Evolutionary conservation across 2,329 filamentous ascomycete species (phyloP).

Genomic region (Colletotrichum sp.): DNA sequence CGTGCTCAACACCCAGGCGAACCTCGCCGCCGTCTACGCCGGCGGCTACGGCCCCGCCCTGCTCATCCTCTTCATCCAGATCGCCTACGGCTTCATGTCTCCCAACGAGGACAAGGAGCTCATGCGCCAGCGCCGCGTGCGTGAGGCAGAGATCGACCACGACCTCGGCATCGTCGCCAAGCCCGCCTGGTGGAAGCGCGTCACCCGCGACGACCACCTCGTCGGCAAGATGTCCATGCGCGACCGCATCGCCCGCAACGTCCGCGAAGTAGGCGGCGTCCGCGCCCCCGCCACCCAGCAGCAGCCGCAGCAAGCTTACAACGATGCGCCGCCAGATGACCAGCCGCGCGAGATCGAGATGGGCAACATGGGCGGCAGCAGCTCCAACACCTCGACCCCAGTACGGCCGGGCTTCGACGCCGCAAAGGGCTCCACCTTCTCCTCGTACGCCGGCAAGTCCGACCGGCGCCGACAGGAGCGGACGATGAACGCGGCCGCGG

Average conservation of each 20-base stretch:
- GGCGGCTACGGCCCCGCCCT: slow-evolving; percentile 67
- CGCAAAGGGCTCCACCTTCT: slow-evolving; percentile 23
- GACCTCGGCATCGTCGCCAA: slow-evolving; percentile 66
- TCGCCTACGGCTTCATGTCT: slow-evolving; percentile 61
- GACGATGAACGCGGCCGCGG: slow-evolving; percentile 46
- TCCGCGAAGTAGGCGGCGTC: slow-evolving; percentile 58
- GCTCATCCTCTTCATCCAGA: slow-evolving; percentile 60
- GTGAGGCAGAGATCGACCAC: slow-evolving; percentile 60
- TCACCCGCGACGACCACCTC: slow-evolving; percentile 46
- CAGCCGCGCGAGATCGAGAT: slow-evolving; percentile 46
- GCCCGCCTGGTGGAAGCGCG: slow-evolving; percentile 70
- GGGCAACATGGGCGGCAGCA: slow-evolving; percentile 28
- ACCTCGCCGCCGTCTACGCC: slow-evolving; percentile 61
- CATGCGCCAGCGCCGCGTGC: slow-evolving; percentile 65
- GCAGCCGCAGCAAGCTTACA: slow-evolving; percentile 23
- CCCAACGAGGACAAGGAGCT: slow-evolving; percentile 75
- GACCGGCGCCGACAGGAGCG: slow-evolving; percentile 50
- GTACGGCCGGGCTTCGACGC: slow-evolving; percentile 29
- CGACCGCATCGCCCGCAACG: slow-evolving; percentile 59
- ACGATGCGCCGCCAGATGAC: slow-evolving; percentile 39
- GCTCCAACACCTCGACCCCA: background rate
- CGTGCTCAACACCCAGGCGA: slow-evolving; percentile 58
- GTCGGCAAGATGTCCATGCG: slow-evolving; percentile 47
- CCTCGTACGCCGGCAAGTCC: slow-evolving; percentile 45
- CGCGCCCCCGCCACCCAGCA: slow-evolving; percentile 45